phyloP scores from a whole-genome alignment of 202 grass and related monocot genomes.

The Saccharum hybrid region DNA sequence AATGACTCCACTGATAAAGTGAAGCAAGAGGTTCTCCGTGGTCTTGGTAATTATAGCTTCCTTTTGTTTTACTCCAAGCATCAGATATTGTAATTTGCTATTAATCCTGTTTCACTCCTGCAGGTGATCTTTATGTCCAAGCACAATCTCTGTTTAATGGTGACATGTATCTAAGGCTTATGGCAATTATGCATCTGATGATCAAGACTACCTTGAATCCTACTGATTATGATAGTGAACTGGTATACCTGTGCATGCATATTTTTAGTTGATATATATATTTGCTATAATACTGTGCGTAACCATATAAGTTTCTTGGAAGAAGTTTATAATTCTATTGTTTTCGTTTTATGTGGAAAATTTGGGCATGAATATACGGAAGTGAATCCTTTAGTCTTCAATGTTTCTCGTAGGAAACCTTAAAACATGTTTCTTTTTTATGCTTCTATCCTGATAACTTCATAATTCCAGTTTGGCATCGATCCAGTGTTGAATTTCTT shows the following conservation, averaged over 20 bases:
- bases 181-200: slow-evolving; percentile 77
- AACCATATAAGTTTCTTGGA: slow-evolving; percentile 15
- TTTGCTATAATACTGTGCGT: slow-evolving; percentile 17
- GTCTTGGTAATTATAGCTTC: slow-evolving; percentile 74
- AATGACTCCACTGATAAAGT: slow-evolving; percentile 83
- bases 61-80: slow-evolving; percentile 19
- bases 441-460: slow-evolving; percentile 33
- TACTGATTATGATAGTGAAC: slow-evolving; percentile 80
- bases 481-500: slow-evolving; percentile 13
- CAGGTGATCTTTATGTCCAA: slow-evolving; percentile 95
- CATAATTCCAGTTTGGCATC: slow-evolving; percentile 22
- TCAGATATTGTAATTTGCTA: slow-evolving; percentile 27
- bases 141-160: slow-evolving; percentile 76
- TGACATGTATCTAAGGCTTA: slow-evolving; percentile 94
- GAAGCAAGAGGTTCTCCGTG: slow-evolving; percentile 95
- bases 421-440: slow-evolving; percentile 37
- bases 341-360: slow-evolving; percentile 30
- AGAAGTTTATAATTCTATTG: slow-evolving; percentile 29
- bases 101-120: slow-evolving; percentile 52
- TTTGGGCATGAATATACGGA: slow-evolving; percentile 9
- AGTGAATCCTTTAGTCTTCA: slow-evolving; percentile 34
- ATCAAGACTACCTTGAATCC: slow-evolving; percentile 78
- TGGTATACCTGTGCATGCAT: slow-evolving; percentile 54
- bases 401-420: neutral
- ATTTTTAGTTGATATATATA: slow-evolving; percentile 17